Percentiles rank a stretch among this genome's conserved stretches.
Conservation (phyloP, 345 rosid species). For the Corchorus capsularis region DNA sequence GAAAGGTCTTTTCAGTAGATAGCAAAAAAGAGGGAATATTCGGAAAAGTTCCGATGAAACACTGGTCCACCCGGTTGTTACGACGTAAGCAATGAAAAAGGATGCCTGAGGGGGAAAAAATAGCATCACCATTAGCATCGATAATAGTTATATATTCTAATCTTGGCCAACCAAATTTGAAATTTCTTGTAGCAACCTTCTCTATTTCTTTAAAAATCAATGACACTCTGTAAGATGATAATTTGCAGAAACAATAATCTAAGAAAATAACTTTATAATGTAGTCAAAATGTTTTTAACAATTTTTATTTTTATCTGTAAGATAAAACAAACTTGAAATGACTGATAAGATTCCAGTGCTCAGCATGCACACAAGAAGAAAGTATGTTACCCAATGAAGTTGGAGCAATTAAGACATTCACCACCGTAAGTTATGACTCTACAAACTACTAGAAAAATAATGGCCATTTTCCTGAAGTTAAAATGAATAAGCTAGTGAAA, state of each 20-base stretch:
- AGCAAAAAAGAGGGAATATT: constrained; percentile 63
- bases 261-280: neutral
- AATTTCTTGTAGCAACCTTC: neutral
- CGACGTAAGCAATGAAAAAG: constrained; percentile 90
- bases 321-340: neutral
- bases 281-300: neutral
- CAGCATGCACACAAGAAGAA: neutral
- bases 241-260: neutral
- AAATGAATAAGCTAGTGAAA: neutral
- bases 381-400: neutral
- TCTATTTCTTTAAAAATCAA: no score
- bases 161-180: neutral
- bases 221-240: neutral
- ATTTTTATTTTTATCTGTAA: neutral
- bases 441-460: neutral
- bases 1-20: constrained; percentile 54
- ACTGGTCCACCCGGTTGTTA: constrained; percentile 97
- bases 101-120: constrained; percentile 64
- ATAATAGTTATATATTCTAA: constrained; percentile 9
- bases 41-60: constrained; percentile 85
- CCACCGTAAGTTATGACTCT: neutral
- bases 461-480: neutral
- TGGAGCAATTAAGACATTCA: neutral
- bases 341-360: neutral
- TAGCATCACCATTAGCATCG: constrained; percentile 19